Conservation (phyloP, 306 rosid genomes). For the Sesbania bispinosa region DNA sequence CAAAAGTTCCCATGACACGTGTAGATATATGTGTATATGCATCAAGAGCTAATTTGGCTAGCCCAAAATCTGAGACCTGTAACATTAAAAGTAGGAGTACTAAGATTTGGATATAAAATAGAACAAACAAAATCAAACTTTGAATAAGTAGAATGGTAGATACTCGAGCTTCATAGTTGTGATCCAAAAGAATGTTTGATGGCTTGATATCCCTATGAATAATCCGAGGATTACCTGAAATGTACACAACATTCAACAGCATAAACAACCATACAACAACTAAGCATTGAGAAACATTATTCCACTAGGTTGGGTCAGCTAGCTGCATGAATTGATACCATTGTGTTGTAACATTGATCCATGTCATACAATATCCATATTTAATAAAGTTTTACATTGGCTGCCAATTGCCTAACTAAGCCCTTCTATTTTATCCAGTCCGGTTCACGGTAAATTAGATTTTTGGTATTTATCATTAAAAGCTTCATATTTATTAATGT, state of each 20-base stretch:
- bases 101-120: conserved; percentile 2
- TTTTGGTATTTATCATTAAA: background rate
- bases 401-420: background rate
- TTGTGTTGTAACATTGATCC: background rate
- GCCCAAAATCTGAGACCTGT: conserved; percentile 96
- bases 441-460: background rate
- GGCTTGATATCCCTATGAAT: conserved; percentile 97
- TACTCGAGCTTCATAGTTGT: conserved; percentile 85
- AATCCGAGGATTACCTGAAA: conserved; percentile 87
- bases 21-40: conserved; percentile 73
- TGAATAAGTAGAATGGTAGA: conserved; percentile 9
- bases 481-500: background rate
- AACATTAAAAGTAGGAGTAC: conserved; percentile 3
- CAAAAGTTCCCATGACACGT: conserved; percentile 94
- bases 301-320: background rate
- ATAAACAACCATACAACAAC: conserved; percentile 1
- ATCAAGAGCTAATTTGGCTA: conserved; percentile 83
- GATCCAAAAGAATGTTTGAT: conserved; percentile 85
- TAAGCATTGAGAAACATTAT: too few relatives aligned
- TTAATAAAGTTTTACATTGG: background rate
- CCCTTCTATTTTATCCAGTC: background rate
- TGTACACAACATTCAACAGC: conserved; percentile 6
- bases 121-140: conserved; percentile 3
- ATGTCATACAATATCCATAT: background rate
- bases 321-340: background rate